These are phyloP conservation scores for Polygonum aviculare DNA, from an alignment of 148 eudicot genomes.

Conservation along the genomic window DNA sequence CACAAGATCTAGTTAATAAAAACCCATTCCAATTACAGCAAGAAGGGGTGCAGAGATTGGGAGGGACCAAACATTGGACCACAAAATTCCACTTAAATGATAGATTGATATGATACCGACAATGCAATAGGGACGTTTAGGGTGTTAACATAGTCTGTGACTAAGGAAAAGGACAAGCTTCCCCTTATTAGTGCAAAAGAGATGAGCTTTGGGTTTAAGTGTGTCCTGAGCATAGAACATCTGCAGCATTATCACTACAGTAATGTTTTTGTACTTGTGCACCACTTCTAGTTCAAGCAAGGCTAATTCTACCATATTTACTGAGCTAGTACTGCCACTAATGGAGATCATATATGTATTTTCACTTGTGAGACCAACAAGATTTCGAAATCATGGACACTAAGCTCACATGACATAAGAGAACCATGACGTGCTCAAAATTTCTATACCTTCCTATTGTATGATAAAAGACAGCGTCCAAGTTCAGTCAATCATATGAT, in stretches of 20 bases:
- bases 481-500: background rate
- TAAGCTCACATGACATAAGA: background rate
- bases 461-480: background rate
- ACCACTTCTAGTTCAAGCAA: background rate
- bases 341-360: too few relatives aligned
- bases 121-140: background rate
- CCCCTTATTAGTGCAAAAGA: background rate
- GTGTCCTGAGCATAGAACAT: background rate
- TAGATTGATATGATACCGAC: background rate
- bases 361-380: too few relatives aligned
- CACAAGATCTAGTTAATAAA: background rate
- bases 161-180: background rate
- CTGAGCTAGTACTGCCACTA: background rate
- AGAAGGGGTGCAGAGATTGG: constrained; percentile 7
- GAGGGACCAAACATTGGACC: constrained; percentile 10
- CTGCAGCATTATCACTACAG: background rate
- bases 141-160: constrained; percentile 1
- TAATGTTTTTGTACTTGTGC: background rate
- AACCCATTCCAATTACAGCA: background rate
- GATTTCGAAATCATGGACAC: too few relatives aligned
- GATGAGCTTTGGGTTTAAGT: background rate
- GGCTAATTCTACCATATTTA: background rate
- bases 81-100: background rate
- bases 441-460: background rate
- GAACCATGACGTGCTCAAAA: background rate